Percentiles rank a stretch among this genome's conserved stretches.
These are phyloP conservation scores for Emydomyces testavorans DNA, from an alignment of 2,329 filamentous ascomycete genomes.

Conservation along the genomic window DNA sequence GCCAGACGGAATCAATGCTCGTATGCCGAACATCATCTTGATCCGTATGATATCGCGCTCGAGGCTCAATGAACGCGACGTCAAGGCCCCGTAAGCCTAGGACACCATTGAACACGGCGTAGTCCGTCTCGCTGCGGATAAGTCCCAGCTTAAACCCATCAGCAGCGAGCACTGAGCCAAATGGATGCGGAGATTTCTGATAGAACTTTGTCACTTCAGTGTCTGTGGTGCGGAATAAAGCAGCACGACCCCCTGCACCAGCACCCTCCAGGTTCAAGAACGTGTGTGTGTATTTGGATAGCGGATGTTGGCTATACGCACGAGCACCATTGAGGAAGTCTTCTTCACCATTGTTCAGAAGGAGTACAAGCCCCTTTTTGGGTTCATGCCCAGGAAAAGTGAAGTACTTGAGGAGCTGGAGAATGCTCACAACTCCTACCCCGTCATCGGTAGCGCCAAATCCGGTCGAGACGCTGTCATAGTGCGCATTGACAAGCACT, in stretches of 20 bases:
- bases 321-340: constrained; percentile 80
- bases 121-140: constrained; percentile 81
- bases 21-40: constrained; percentile 78
- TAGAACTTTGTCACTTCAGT: constrained; percentile 75
- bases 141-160: constrained; percentile 74
- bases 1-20: constrained; percentile 59
- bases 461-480: constrained; percentile 83
- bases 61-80: constrained; percentile 78
- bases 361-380: constrained; percentile 64
- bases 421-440: constrained; percentile 70
- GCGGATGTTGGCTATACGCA: constrained; percentile 71
- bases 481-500: constrained; percentile 88
- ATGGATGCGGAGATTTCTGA: constrained; percentile 58
- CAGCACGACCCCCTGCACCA: constrained; percentile 77
- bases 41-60: constrained; percentile 79
- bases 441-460: constrained; percentile 93
- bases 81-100: constrained; percentile 80
- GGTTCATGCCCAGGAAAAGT: constrained; percentile 60
- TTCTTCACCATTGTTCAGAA: constrained; percentile 94
- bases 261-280: constrained; percentile 94
- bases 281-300: constrained; percentile 68
- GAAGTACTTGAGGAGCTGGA: constrained; percentile 82
- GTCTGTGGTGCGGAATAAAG: constrained; percentile 79
- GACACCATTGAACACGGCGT: constrained; percentile 64
- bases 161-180: constrained; percentile 67